Base-by-base conservation (phyloP, 2,329 filamentous ascomycete species). In the Pestalotiopsis sp. region DNA sequence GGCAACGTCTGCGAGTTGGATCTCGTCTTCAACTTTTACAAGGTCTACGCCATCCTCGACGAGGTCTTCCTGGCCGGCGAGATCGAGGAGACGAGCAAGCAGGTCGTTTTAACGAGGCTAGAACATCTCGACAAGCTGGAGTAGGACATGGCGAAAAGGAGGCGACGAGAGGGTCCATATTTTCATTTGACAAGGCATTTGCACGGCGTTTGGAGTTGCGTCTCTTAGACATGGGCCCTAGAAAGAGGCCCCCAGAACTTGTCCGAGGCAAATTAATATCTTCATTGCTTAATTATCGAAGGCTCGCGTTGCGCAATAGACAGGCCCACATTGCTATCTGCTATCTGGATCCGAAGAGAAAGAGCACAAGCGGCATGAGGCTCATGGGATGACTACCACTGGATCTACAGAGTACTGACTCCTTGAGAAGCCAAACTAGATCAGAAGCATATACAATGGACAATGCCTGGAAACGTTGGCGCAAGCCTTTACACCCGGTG, bases 1-100 rank as follows among this genome's bases (percentile, higher is more conserved):
- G 96, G 96, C 73, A 99, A 99, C 81, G 96, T 99, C 69, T 99
- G 96, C 84, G 96, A 99, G 85, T 86, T 99, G 80, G 96, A 99
- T 84, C 85, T 99, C 79, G 90, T 92, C 74, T 92, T 92, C 84
- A 92, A 92, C 83, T 92, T 92, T 75, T 92, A 92, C 83, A 92
- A 92, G 83, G 95, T 99, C 72, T 99, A 99, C 82, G 96, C 96
- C 63, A 99, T 99, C 72, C 90, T 99, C 36, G 96, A 99, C 79
- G 96, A 99, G 84, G 96, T 99, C 23, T 99, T 99, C 80, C 84
- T 99, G 70, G 96, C 96, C 0, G 96, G 96, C 20, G 96, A 99
- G 86, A 97, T 99, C 70, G 94, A 99, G 83, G 96, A 99, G 87
- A 98, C 95, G 71, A 97, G 94, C 80, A 99, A 98, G 82, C 95